These are phyloP conservation scores for Sugiyamaella chiloensis DNA, from an alignment of 805 yeast species.

Conservation along the genomic window DNA sequence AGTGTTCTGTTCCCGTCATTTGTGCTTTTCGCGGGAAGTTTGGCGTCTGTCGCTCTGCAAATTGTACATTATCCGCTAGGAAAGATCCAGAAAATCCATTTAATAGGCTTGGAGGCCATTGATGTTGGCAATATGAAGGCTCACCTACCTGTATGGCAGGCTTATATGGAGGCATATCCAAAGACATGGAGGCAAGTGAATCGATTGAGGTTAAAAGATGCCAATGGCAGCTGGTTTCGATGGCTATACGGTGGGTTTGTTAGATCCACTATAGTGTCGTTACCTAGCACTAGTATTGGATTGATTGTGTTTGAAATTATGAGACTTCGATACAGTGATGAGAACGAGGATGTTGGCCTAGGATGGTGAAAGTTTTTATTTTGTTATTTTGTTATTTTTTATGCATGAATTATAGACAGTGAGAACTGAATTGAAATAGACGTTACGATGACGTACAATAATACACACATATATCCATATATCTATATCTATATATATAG, in stretches of 20 bases:
- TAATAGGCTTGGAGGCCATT: conserved; percentile 73
- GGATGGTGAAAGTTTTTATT: too few species aligned
- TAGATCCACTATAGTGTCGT: conserved; percentile 64
- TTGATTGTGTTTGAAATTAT: conserved; percentile 79
- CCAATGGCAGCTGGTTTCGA: conserved; percentile 54
- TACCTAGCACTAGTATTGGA: conserved; percentile 89
- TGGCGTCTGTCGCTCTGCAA: conserved; percentile 75
- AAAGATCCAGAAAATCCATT: conserved; percentile 75
- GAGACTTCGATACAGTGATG: conserved; percentile 39
- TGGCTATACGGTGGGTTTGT: conserved; percentile 79
- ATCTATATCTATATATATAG: too few species aligned
- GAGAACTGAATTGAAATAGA: too few species aligned
- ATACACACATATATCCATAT: too few species aligned
- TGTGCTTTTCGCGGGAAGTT: conserved; percentile 78
- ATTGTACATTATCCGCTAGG: conserved; percentile 79
- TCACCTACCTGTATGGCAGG: conserved; percentile 28
- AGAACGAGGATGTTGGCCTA: conserved; percentile 10
- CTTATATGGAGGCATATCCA: conserved; percentile 71
- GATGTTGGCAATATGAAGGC: conserved; percentile 47
- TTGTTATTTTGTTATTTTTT: too few species aligned
- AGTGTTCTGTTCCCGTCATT: conserved; percentile 63
- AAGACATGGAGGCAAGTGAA: conserved; percentile 67
- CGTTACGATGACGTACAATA: too few species aligned
- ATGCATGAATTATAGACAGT: too few species aligned
- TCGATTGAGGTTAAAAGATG: conserved; percentile 48